These are phyloP conservation scores for Davidsoniella eucalypti DNA, from an alignment of 2,329 filamentous ascomycete genomes.

Conservation along the genomic window DNA sequence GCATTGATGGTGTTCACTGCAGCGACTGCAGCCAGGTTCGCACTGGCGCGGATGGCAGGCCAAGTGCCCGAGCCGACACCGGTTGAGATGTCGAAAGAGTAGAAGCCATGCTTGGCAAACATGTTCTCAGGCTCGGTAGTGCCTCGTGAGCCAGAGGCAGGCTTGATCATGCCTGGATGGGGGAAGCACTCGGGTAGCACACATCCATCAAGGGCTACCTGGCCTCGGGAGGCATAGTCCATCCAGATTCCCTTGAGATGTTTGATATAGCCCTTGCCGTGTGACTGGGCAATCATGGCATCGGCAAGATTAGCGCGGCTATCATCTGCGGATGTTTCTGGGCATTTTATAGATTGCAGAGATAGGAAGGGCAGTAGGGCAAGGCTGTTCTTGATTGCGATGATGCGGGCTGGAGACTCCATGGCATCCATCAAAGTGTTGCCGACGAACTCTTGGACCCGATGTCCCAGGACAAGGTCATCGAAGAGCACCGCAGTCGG, in stretches of 20 bases:
- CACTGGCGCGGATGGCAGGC: slow-evolving; percentile 14
- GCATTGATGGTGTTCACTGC: slow-evolving; percentile 8
- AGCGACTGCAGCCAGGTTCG: slow-evolving; percentile 15
- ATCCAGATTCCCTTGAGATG: slow-evolving; percentile 14
- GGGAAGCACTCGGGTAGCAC: slow-evolving; percentile 17
- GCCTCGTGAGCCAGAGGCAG: not conserved
- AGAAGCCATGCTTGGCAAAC: slow-evolving; percentile 15
- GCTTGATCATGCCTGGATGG: slow-evolving; percentile 4
- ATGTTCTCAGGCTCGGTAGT: slow-evolving; percentile 7
- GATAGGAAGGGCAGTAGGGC: slow-evolving; percentile 3
- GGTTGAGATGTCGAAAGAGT: slow-evolving; percentile 16
- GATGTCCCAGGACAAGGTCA: slow-evolving; percentile 7
- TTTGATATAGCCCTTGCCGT: slow-evolving; percentile 14
- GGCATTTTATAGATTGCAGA: not conserved
- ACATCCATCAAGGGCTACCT: slow-evolving; percentile 13
- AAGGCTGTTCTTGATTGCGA: slow-evolving; percentile 3
- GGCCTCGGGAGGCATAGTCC: slow-evolving; percentile 11
- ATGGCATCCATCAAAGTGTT: slow-evolving; percentile 7
- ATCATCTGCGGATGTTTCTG: not conserved
- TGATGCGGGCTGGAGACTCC: slow-evolving; percentile 8
- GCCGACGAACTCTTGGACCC: slow-evolving; percentile 5
- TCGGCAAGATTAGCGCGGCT: slow-evolving; percentile 4
- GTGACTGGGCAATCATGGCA: slow-evolving; percentile 10
- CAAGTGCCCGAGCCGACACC: slow-evolving; percentile 16
- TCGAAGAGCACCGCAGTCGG: slow-evolving; percentile 1